A percentile compares a stretch with the other conserved stretches of the same genome.
phyloP scores from a whole-genome alignment of 2,329 filamentous ascomycete genomes.

The Alternaria burnsii region DNA sequence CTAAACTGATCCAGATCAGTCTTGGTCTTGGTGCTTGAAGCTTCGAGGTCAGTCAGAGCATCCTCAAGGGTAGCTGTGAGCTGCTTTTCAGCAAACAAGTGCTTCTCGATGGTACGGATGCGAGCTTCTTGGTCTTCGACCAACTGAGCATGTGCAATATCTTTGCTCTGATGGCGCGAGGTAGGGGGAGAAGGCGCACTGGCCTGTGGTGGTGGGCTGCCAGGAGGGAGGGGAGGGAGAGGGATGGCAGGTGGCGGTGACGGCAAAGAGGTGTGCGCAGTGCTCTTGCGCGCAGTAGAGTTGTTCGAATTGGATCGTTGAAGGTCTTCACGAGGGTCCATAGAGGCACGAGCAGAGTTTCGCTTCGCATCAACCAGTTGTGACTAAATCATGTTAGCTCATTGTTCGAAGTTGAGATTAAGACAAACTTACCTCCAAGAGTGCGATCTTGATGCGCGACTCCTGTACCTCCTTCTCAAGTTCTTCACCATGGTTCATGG shows the following conservation, averaged over 20 bases:
- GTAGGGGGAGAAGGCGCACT: conserved; percentile 65
- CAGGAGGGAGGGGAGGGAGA: conserved; percentile 81
- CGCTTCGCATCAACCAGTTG: conserved; percentile 68
- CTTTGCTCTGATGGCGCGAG: conserved; percentile 81
- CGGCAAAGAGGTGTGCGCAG: conserved; percentile 82
- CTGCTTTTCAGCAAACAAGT: conserved; percentile 94
- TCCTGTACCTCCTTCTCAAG: conserved; percentile 75
- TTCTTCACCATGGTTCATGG: conserved; percentile 53
- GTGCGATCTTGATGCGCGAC: conserved; percentile 75
- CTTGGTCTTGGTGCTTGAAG: conserved; percentile 90
- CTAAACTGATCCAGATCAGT: conserved; percentile 89
- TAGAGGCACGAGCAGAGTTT: conserved; percentile 57
- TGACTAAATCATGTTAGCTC: conserved; percentile 57
- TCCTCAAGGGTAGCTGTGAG: conserved; percentile 95
- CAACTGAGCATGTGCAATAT: conserved; percentile 78
- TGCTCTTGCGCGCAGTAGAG: conserved; percentile 83
- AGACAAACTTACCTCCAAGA: conserved; percentile 72
- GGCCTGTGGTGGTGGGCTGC: conserved; percentile 58
- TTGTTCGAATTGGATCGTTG: conserved; percentile 66
- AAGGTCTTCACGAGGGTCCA: conserved; percentile 57
- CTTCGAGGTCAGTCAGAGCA: conserved; percentile 91
- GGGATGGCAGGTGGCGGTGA: conserved; percentile 95
- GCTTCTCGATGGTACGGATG: conserved; percentile 95
- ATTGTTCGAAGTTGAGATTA: background rate
- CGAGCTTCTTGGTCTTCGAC: conserved; percentile 95